phyloP scores from a whole-genome alignment of 257 asterid genomes.

The Verbascum thapsus region DNA sequence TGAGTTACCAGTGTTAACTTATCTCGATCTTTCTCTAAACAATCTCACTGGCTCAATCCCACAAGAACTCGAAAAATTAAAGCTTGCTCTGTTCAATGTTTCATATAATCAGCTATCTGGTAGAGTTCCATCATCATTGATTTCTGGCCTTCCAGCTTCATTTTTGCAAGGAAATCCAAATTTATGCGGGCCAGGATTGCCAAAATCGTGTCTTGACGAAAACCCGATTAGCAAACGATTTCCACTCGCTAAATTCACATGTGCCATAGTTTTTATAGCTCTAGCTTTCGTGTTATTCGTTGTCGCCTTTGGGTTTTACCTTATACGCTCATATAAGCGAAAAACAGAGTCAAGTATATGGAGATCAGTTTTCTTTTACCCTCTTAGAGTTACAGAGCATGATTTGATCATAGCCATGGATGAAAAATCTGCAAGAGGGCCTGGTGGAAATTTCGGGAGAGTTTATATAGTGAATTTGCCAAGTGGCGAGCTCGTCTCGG shows the following conservation, averaged over 20 bases:
- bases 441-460: conserved; percentile 64
- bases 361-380: conserved; percentile 80
- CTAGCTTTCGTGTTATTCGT: conserved; percentile 45
- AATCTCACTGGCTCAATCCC: conserved; percentile 77
- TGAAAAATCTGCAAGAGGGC: conserved; percentile 60
- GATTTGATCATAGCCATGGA: conserved; percentile 67
- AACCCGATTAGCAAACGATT: conserved; percentile 26
- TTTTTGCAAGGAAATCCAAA: conserved; percentile 77
- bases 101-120: conserved; percentile 73
- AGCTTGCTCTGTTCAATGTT: conserved; percentile 80
- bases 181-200: conserved; percentile 77
- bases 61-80: conserved; percentile 62
- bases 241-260: conserved; percentile 47
- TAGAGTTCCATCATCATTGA: conserved; percentile 56
- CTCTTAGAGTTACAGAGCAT: conserved; percentile 73
- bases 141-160: conserved; percentile 86
- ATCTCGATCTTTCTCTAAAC: conserved; percentile 78
- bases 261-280: conserved; percentile 49
- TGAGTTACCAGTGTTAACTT: conserved; percentile 72
- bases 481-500: conserved; percentile 68
- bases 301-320: conserved; percentile 49
- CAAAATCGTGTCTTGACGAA: conserved; percentile 48
- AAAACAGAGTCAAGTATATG: conserved; percentile 42
- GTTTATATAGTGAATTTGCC: conserved; percentile 68
- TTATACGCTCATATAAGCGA: conserved; percentile 38